A percentile compares a stretch with the other conserved stretches of the same genome.
These are phyloP conservation scores for Scedosporium dehoogii DNA, from an alignment of 2,329 filamentous ascomycete species.

Conservation along the genomic window DNA sequence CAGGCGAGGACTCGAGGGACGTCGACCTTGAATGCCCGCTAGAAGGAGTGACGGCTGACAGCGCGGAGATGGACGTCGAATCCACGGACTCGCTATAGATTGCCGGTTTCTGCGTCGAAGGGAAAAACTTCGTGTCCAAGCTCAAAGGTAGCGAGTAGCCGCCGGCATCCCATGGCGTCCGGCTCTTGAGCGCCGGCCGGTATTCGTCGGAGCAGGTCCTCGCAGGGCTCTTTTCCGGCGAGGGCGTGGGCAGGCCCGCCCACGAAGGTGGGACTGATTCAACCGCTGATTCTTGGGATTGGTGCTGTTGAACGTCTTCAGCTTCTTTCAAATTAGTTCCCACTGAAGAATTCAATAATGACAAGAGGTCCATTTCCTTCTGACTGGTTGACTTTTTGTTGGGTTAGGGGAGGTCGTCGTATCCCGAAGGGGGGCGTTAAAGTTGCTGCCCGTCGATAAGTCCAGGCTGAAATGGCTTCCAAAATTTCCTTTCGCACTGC, in stretches of 20 bases:
- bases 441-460: not conserved
- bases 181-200: conserved; percentile 17
- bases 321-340: not conserved
- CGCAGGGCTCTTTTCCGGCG: conserved; percentile 2
- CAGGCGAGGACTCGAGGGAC: conserved; percentile 21
- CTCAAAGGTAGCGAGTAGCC: conserved; percentile 37
- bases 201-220: not conserved
- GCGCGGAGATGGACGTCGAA: conserved; percentile 8
- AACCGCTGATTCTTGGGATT: not conserved
- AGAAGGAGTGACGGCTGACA: conserved; percentile 1
- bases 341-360: conserved; percentile 27
- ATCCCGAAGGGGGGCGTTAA: not conserved
- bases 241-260: conserved; percentile 5
- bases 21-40: conserved; percentile 19
- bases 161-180: conserved; percentile 41
- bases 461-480: not conserved
- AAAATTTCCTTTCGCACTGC: not conserved
- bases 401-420: not conserved
- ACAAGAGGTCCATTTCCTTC: conserved; percentile 29
- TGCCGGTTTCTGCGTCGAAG: conserved; percentile 13
- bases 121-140: conserved; percentile 24
- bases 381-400: not conserved
- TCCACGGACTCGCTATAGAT: conserved; percentile 16
- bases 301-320: not conserved
- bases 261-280: not conserved